Conservation (phyloP, 192 early-diverging fungal genomes). For the Dissophora ornata region DNA sequence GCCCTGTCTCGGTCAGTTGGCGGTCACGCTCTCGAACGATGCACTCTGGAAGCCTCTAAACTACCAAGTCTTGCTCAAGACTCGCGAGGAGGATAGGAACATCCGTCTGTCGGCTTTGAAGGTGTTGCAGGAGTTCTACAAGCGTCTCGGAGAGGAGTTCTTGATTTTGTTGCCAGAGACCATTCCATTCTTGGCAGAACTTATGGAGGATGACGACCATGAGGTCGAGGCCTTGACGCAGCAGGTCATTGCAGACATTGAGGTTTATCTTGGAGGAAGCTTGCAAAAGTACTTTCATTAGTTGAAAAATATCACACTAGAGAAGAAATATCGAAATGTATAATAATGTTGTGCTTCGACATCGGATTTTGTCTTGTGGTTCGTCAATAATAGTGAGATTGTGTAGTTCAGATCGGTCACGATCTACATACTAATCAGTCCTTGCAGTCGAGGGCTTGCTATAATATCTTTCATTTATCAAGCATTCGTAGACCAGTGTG, state of each 20-base stretch:
- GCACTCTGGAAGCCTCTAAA: slow-evolving; percentile 90
- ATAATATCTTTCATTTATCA: too few relatives aligned
- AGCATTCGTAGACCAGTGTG: too few relatives aligned
- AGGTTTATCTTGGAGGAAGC: slow-evolving; percentile 90
- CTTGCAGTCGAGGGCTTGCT: too few relatives aligned
- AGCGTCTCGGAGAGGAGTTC: slow-evolving; percentile 92
- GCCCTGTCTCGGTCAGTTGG: slow-evolving; percentile 84
- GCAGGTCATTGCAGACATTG: slow-evolving; percentile 87
- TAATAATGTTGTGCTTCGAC: too few relatives aligned
- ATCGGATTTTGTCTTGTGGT: too few relatives aligned
- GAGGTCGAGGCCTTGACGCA: slow-evolving; percentile 85
- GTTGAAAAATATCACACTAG: background rate
- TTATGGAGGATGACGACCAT: slow-evolving; percentile 93
- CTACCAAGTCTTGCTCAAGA: slow-evolving; percentile 81
- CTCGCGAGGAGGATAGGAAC: slow-evolving; percentile 74
- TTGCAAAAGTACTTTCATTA: slow-evolving; percentile 86
- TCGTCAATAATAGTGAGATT: too few relatives aligned
- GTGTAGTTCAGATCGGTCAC: too few relatives aligned
- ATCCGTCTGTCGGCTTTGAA: slow-evolving; percentile 79
- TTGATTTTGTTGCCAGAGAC: slow-evolving; percentile 92
- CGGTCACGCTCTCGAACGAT: slow-evolving; percentile 81
- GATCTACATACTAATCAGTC: too few relatives aligned
- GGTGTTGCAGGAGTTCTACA: slow-evolving; percentile 84
- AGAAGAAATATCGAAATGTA: background rate
- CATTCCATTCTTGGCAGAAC: slow-evolving; percentile 92